Evolutionary conservation across 2,329 filamentous ascomycete species (phyloP).

Genomic region (Neurospora crassa): DNA sequence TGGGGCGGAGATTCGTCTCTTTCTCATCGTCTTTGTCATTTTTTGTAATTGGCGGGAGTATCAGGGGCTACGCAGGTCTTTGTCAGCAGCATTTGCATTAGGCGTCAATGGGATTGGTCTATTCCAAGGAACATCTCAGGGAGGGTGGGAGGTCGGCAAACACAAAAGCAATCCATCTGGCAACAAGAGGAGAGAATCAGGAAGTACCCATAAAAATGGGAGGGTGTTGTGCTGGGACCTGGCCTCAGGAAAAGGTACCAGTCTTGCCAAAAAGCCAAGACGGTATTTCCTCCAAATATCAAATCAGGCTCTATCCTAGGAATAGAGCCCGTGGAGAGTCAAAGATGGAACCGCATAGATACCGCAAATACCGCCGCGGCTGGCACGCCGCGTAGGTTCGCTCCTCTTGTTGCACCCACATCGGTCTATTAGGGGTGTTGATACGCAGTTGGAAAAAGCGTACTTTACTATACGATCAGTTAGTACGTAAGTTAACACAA

Average conservation of each 20-base stretch:
- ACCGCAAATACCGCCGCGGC: not conserved
- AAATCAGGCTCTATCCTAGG: not conserved
- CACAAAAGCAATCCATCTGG: not conserved
- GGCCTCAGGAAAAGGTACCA: not conserved
- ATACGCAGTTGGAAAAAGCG: not conserved
- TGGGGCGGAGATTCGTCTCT: slow-evolving; percentile 1
- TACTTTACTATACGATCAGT: not conserved
- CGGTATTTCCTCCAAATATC: not conserved
- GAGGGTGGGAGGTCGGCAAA: slow-evolving; percentile 6
- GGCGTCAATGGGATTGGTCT: slow-evolving; percentile 12
- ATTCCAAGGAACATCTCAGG: not conserved
- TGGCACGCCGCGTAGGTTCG: not conserved
- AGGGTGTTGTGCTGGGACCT: not conserved
- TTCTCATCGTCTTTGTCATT: slow-evolving; percentile 9
- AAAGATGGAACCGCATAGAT: not conserved
- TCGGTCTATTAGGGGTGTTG: not conserved
- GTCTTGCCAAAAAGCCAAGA: not conserved
- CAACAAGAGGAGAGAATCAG: not conserved
- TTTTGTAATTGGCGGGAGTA: slow-evolving; percentile 12
- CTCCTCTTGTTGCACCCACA: not conserved
- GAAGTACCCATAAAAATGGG: not conserved
- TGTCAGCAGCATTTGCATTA: slow-evolving; percentile 14
- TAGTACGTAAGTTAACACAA: not conserved
- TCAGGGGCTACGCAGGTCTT: slow-evolving; percentile 8
- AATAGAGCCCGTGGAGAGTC: not conserved